phyloP scores from a whole-genome alignment of 768 basidiomycete genomes.

The Kwoniella europaea region DNA sequence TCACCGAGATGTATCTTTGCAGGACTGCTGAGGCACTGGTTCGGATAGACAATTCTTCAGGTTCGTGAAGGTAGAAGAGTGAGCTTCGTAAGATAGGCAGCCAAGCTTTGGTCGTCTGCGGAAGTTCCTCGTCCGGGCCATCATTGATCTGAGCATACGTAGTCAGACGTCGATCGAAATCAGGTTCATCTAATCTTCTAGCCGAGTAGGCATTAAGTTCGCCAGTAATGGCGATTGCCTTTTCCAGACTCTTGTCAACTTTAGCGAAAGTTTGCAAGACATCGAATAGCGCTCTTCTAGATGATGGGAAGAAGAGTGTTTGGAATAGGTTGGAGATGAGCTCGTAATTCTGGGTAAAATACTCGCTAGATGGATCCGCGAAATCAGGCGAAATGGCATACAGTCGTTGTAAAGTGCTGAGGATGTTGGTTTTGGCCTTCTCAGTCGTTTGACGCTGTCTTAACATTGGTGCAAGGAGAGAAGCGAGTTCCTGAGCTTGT shows the following conservation, averaged over 20 bases:
- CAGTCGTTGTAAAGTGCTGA: slow-evolving; percentile 70
- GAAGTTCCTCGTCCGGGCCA: slow-evolving; percentile 55
- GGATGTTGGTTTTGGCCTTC: slow-evolving; percentile 79
- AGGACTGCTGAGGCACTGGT: slow-evolving; percentile 77
- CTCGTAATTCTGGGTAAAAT: slow-evolving; percentile 51
- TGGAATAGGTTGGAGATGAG: slow-evolving; percentile 80
- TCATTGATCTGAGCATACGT: slow-evolving; percentile 82
- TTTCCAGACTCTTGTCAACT: slow-evolving; percentile 62
- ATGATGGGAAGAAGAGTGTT: slow-evolving; percentile 70
- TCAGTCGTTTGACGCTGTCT: slow-evolving; percentile 80
- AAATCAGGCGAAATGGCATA: slow-evolving; percentile 66
- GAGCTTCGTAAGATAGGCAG: slow-evolving; percentile 79
- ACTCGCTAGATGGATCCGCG: slow-evolving; percentile 40
- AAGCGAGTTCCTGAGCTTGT: slow-evolving; percentile 75
- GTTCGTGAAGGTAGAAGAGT: slow-evolving; percentile 84
- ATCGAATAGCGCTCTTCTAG: slow-evolving; percentile 71
- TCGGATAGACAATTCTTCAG: slow-evolving; percentile 82
- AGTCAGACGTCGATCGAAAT: slow-evolving; percentile 80
- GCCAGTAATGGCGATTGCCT: slow-evolving; percentile 66
- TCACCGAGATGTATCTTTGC: slow-evolving; percentile 73
- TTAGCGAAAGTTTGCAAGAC: slow-evolving; percentile 67
- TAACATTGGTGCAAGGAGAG: slow-evolving; percentile 77
- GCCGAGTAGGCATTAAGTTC: slow-evolving; percentile 82
- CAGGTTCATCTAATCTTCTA: slow-evolving; percentile 84
- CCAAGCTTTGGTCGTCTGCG: slow-evolving; percentile 68